These are phyloP conservation scores for Clitocybe nebularis DNA, from an alignment of 1,284 basidiomycete genomes.

Conservation along the genomic window DNA sequence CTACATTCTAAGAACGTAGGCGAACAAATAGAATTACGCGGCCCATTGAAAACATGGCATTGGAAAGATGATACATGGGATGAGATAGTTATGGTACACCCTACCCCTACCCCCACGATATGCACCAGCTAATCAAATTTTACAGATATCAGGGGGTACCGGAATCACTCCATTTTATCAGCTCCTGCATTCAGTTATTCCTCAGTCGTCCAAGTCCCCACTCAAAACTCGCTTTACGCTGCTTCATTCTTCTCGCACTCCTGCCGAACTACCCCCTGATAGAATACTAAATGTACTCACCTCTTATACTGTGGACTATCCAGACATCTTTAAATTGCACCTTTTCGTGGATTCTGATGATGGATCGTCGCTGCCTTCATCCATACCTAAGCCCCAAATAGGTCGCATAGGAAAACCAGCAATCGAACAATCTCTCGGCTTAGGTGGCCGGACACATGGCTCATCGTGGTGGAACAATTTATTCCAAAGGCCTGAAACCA, in stretches of 20 bases:
- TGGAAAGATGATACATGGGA: constrained; percentile 65
- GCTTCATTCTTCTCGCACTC: constrained; percentile 62
- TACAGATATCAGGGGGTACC: constrained; percentile 80
- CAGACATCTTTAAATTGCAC: constrained; percentile 50
- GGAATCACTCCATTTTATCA: constrained; percentile 81
- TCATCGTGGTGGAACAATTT: constrained; percentile 43
- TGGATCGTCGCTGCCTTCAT: constrained; percentile 21
- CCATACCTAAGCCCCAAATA: constrained; percentile 26
- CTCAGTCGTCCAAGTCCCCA: constrained; percentile 19
- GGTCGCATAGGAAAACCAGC: constrained; percentile 51
- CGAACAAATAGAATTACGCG: constrained; percentile 71
- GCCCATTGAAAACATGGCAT: constrained; percentile 71
- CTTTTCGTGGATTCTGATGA: constrained; percentile 60
- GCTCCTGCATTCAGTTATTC: constrained; percentile 46
- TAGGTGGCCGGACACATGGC: constrained; percentile 17
- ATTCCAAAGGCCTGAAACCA: constrained; percentile 23
- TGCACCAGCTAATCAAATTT: constrained; percentile 5
- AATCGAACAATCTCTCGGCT: constrained; percentile 39
- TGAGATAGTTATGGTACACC: constrained; percentile 71
- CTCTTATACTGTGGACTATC: constrained; percentile 41
- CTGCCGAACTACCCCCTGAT: constrained; percentile 63
- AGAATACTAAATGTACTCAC: constrained; percentile 49
- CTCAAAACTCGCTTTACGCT: constrained; percentile 58
- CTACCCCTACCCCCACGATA: not conserved
- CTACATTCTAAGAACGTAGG: constrained; percentile 67